Evolutionary conservation across 345 rosid genomes (phyloP).

Genomic region (Psidium friedrichsthalianum): DNA sequence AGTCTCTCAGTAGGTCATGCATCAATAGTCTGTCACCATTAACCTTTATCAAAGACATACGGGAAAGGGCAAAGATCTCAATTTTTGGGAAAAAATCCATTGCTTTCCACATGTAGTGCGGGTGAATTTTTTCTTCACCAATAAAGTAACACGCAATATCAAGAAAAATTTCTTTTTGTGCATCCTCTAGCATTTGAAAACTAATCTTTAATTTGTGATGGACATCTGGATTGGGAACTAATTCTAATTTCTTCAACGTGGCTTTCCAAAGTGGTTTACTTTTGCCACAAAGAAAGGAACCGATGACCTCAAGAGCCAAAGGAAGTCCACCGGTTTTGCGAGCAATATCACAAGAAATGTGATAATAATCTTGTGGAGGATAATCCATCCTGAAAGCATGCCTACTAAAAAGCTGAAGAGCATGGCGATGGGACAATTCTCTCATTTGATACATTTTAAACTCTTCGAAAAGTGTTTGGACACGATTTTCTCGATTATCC

Average conservation of each 20-base stretch:
- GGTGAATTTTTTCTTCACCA: not conserved
- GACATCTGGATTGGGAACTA: not conserved
- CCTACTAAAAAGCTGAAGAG: fast-evolving
- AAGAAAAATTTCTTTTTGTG: not conserved
- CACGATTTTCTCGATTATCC: not conserved
- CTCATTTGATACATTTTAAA: not conserved
- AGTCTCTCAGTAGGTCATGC: not conserved
- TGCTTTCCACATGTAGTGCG: not conserved
- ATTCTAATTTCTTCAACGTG: not conserved
- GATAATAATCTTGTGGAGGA: not conserved
- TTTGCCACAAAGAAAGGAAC: fast-evolving
- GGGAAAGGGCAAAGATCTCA: not conserved
- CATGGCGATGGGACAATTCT: not conserved
- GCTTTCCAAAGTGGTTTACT: not conserved
- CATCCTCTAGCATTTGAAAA: not conserved
- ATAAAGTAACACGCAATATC: not conserved
- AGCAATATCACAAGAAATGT: not conserved
- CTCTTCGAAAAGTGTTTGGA: fast-evolving
- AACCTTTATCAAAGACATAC: not conserved
- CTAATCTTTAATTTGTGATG: not conserved
- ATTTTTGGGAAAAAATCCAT: not conserved
- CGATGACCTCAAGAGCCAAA: not conserved
- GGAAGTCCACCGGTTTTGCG: not conserved
- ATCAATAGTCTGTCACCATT: not conserved
- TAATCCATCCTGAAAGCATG: not conserved